Conservation (phyloP, 495 filamentous ascomycete genomes). For the Usnea hakonensis region DNA sequence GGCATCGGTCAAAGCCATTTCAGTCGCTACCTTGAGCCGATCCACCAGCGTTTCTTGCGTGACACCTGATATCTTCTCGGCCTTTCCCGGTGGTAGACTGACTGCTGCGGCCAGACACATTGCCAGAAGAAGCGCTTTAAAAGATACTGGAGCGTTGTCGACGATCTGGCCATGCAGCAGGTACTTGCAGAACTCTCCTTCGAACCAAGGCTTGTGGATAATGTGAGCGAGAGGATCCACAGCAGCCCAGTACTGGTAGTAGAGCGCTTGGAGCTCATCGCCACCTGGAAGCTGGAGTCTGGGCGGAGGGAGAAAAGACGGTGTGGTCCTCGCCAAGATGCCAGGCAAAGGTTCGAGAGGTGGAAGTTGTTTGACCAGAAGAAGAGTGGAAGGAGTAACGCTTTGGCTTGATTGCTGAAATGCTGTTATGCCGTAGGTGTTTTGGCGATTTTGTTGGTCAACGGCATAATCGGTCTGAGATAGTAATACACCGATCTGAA, state of each 20-base stretch:
- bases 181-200: constrained; percentile 6
- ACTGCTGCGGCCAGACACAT: constrained; percentile 50
- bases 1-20: constrained; percentile 11
- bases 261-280: constrained; percentile 13
- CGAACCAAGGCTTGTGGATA: constrained; percentile 16
- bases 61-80: constrained; percentile 1
- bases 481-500: neutral
- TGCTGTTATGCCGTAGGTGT: neutral
- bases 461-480: neutral
- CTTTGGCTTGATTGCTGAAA: neutral
- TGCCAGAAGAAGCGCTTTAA: constrained; percentile 37
- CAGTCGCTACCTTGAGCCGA: constrained; percentile 14
- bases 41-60: constrained; percentile 11
- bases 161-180: constrained; percentile 26
- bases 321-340: neutral
- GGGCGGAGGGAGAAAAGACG: neutral
- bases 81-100: constrained; percentile 7
- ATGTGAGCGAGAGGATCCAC: constrained; percentile 18
- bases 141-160: constrained; percentile 21
- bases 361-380: neutral
- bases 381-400: neutral
- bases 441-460: neutral
- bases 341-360: constrained; percentile 5
- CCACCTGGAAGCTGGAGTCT: neutral
- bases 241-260: constrained; percentile 11